Conservation (phyloP, 129 eudicot species). For the Artemisia argyi region DNA sequence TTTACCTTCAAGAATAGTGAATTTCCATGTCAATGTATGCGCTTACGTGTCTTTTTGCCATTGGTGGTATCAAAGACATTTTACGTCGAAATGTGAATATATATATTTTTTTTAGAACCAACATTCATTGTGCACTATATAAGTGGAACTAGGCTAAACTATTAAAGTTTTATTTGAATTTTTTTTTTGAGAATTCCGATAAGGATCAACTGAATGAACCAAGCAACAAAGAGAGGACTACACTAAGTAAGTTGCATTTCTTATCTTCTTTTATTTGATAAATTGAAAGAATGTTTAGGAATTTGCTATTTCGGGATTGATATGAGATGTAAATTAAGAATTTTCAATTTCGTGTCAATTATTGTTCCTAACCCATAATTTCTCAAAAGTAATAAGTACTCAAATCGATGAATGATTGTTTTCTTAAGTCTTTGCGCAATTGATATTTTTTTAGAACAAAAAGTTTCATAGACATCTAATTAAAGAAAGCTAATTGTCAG, state of each 20-base stretch:
- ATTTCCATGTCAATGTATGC: constrained; percentile 1
- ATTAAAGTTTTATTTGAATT: constrained; percentile 14
- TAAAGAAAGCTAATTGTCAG: too few species aligned
- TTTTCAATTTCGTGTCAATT: not conserved
- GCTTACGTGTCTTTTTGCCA: constrained; percentile 6
- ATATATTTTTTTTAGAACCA: not conserved
- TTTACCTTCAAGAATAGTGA: constrained; percentile 7
- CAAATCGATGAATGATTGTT: not conserved
- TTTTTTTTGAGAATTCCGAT: not conserved
- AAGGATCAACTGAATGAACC: not conserved
- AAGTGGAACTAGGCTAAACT: constrained; percentile 13
- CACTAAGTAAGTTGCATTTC: not conserved
- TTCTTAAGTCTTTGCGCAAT: not conserved
- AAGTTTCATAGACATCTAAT: not conserved
- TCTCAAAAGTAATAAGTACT: not conserved
- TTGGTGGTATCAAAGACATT: not conserved
- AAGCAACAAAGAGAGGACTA: not conserved
- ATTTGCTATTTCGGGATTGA: constrained; percentile 1
- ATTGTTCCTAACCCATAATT: not conserved
- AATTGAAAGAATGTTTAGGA: not conserved
- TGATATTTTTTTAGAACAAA: not conserved
- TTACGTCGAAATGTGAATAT: constrained; percentile 5
- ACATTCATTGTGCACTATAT: constrained; percentile 4
- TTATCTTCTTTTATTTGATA: constrained; percentile 13
- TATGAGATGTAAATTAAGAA: not conserved